Percentiles rank a stretch among this genome's conserved stretches.
Conservation (phyloP, 2,329 filamentous ascomycete species). For the Endothia cerciana region DNA sequence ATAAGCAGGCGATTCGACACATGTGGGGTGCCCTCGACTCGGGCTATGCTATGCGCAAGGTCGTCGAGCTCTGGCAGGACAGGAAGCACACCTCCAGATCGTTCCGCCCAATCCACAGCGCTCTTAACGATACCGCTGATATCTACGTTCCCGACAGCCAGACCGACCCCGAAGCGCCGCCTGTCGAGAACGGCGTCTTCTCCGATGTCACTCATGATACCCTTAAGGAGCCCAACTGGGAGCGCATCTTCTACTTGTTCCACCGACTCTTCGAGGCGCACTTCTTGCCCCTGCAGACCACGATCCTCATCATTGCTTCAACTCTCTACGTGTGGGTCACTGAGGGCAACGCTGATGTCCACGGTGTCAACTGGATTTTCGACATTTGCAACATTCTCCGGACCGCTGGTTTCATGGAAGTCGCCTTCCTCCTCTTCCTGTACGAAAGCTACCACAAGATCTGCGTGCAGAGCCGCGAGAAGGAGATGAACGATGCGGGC, state of each 20-base stretch:
- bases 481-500: slow-evolving; percentile 68
- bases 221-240: slow-evolving; percentile 56
- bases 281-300: slow-evolving; percentile 71
- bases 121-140: slow-evolving; percentile 50
- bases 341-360: slow-evolving; percentile 53
- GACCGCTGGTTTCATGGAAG: slow-evolving; percentile 63
- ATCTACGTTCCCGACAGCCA: slow-evolving; percentile 52
- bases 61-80: slow-evolving; percentile 60
- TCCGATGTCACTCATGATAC: slow-evolving; percentile 58
- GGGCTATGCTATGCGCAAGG: slow-evolving; percentile 65
- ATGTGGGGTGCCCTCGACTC: slow-evolving; percentile 78
- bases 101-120: slow-evolving; percentile 60
- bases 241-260: slow-evolving; percentile 60
- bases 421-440: slow-evolving; percentile 65
- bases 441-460: slow-evolving; percentile 71
- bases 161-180: slow-evolving; percentile 43
- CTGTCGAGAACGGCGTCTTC: slow-evolving; percentile 56
- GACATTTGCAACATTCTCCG: slow-evolving; percentile 62
- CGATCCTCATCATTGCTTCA: slow-evolving; percentile 65
- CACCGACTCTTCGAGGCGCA: slow-evolving; percentile 76
- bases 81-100: slow-evolving; percentile 59
- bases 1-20: slow-evolving; percentile 72
- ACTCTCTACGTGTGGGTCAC: slow-evolving; percentile 62
- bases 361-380: slow-evolving; percentile 63
- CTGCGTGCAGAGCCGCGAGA: slow-evolving; percentile 62